phyloP scores from a whole-genome alignment of 345 rosid species.

The Brassica napus region DNA sequence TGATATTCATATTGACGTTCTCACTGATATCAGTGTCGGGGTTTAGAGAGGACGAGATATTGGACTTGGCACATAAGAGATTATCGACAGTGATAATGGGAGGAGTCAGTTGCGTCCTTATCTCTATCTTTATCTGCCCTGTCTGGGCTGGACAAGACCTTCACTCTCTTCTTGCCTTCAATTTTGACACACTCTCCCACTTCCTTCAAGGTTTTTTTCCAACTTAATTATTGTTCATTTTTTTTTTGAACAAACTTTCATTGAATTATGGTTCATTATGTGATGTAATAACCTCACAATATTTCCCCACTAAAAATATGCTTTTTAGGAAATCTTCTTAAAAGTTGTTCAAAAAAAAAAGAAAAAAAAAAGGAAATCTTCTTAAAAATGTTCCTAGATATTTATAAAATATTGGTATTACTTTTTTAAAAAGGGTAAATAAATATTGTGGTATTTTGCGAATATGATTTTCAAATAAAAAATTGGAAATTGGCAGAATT shows the following conservation, averaged over 20 bases:
- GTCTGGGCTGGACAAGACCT: slow-evolving; percentile 93
- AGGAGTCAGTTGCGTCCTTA: slow-evolving; percentile 55
- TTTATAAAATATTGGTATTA: too few species aligned
- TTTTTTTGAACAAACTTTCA: too few species aligned
- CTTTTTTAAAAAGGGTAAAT: too few species aligned
- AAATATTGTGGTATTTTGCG: background rate
- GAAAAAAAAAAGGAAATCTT: too few species aligned
- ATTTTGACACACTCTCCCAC: slow-evolving; percentile 52
- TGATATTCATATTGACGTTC: slow-evolving; percentile 89
- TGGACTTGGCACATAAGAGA: slow-evolving; percentile 60
- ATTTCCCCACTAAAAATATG: background rate
- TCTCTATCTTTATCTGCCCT: slow-evolving; percentile 63
- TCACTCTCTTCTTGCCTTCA: slow-evolving; percentile 57
- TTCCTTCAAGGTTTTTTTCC: slow-evolving; percentile 60
- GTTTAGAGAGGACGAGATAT: slow-evolving; percentile 50
- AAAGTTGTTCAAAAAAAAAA: too few species aligned
- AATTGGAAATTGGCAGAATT: slow-evolving; percentile 50
- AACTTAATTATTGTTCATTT: background rate
- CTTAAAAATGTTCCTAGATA: too few species aligned
- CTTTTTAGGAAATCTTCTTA: too few species aligned
- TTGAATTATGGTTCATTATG: background rate
- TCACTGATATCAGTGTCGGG: slow-evolving; percentile 72
- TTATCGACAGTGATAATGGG: slow-evolving; percentile 69
- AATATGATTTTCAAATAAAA: background rate
- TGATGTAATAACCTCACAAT: background rate